Conservation (phyloP, 2,329 filamentous ascomycete species). For the Lecanosticta acicola region DNA sequence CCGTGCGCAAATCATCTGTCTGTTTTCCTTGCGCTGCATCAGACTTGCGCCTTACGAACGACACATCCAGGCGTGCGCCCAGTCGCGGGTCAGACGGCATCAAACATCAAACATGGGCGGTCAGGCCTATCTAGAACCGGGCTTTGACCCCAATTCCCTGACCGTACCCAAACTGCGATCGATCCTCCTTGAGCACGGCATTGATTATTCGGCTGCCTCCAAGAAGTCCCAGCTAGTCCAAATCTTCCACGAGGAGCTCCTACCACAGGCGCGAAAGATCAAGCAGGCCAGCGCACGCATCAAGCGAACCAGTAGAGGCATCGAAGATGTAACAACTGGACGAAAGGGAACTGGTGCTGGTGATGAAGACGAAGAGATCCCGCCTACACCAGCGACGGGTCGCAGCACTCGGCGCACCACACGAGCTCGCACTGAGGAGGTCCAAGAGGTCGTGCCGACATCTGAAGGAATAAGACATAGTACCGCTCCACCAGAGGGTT, state of each 20-base stretch:
- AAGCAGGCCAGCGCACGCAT: slow-evolving; percentile 69
- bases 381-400: slow-evolving; percentile 34
- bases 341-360: slow-evolving; percentile 52
- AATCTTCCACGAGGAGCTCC: slow-evolving; percentile 72
- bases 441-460: slow-evolving; percentile 27
- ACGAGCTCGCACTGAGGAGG: slow-evolving; percentile 37
- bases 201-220: slow-evolving; percentile 78
- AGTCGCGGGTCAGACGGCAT: background rate
- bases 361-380: slow-evolving; percentile 48
- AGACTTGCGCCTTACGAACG: too few relatives aligned
- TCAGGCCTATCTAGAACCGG: slow-evolving; percentile 76
- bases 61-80: too few relatives aligned
- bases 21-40: too few relatives aligned
- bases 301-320: slow-evolving; percentile 81
- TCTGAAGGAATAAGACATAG: slow-evolving; percentile 28
- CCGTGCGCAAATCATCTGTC: too few relatives aligned
- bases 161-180: slow-evolving; percentile 85
- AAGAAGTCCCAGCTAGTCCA: slow-evolving; percentile 87
- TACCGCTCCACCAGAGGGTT: slow-evolving; percentile 30
- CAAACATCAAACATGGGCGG: slow-evolving; percentile 51
- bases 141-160: slow-evolving; percentile 75
- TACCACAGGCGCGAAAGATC: slow-evolving; percentile 72
- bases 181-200: slow-evolving; percentile 82
- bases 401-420: slow-evolving; percentile 29
- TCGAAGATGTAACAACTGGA: slow-evolving; percentile 59